phyloP scores from a whole-genome alignment of 192 early-diverging fungal species.

The Pecoramyces ruminantium region DNA sequence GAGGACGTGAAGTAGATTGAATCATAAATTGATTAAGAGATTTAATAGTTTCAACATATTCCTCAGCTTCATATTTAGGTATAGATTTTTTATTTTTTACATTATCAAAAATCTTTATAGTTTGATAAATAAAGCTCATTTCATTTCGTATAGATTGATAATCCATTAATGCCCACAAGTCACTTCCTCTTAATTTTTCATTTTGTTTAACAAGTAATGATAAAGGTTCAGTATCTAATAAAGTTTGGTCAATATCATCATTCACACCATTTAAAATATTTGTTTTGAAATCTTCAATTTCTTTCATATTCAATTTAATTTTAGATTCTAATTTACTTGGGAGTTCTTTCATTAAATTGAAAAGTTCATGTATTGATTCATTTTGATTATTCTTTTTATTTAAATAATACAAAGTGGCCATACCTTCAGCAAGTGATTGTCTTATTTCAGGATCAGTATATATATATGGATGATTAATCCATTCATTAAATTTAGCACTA shows the following conservation, averaged over 20 bases:
- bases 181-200: background rate
- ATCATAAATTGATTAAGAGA: background rate
- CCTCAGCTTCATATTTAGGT: background rate
- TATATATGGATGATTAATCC: constrained; percentile 2
- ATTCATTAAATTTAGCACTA: background rate
- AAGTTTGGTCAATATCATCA: background rate
- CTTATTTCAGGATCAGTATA: constrained; percentile 23
- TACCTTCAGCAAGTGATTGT: constrained; percentile 42
- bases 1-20: background rate
- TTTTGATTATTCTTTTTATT: constrained; percentile 28
- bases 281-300: background rate
- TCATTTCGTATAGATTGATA: background rate
- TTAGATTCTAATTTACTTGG: background rate
- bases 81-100: background rate
- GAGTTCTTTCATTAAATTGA: background rate
- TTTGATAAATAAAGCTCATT: background rate
- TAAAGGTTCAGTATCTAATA: background rate
- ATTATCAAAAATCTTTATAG: background rate
- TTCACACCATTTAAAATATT: background rate
- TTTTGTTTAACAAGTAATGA: background rate
- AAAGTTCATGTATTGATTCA: background rate
- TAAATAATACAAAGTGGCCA: constrained; percentile 49
- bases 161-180: background rate
- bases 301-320: background rate
- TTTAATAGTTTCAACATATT: background rate